Percentiles rank a stretch among this genome's conserved stretches.
Conservation (phyloP, 75 land plant genomes). For the Selaginella moellendorffii region DNA sequence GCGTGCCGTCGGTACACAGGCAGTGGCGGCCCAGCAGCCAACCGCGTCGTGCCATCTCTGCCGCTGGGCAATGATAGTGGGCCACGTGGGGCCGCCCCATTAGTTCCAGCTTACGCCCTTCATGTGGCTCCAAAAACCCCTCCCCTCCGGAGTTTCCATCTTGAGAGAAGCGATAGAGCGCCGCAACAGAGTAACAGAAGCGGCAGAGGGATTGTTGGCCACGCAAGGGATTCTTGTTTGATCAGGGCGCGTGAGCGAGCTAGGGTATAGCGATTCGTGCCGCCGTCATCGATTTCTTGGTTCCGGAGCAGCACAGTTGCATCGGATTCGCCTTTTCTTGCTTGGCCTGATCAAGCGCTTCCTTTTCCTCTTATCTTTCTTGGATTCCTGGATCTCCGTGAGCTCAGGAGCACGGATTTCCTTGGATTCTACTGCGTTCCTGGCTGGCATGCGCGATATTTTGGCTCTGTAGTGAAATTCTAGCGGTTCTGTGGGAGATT, state of each 20-base stretch:
- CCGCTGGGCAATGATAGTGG: neutral
- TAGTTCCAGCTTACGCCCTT: neutral
- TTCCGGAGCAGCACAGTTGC: no score
- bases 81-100: neutral
- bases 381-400: no score
- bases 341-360: no score
- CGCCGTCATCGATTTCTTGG: no score
- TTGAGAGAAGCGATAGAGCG: neutral
- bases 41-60: neutral
- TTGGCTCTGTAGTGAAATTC: neutral
- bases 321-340: no score
- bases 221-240: no score
- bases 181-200: neutral
- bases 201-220: no score
- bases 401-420: neutral
- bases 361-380: no score
- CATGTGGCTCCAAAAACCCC: neutral
- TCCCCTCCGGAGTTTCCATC: neutral
- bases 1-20: no score
- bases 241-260: no score
- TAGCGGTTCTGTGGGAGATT: neutral
- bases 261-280: no score
- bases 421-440: neutral
- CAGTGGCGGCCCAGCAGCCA: no score
- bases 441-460: neutral